Percentiles rank a stretch among this genome's conserved stretches.
These are phyloP conservation scores for Argentina anserina DNA, from an alignment of 306 rosid species.

Conservation along the genomic window DNA sequence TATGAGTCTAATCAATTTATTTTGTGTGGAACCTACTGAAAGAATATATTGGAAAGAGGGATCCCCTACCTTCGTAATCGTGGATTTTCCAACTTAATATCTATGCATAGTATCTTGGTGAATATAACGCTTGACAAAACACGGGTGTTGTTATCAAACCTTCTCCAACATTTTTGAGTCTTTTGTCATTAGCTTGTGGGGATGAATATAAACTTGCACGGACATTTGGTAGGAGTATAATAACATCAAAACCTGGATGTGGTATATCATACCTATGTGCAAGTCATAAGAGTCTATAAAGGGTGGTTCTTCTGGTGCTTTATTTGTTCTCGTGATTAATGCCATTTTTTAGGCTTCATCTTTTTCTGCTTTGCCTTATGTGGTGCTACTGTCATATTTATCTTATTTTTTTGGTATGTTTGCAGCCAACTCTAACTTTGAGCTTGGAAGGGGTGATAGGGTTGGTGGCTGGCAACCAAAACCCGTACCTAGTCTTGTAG, in stretches of 20 bases:
- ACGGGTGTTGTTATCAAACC: background rate
- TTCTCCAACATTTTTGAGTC: background rate
- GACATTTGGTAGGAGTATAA: background rate
- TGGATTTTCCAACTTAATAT: background rate
- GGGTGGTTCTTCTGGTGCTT: background rate
- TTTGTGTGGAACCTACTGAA: background rate
- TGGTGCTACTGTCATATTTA: background rate
- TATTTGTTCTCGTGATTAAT: background rate
- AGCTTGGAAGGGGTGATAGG: constrained; percentile 91
- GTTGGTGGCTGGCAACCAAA: constrained; percentile 90
- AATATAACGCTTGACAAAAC: background rate
- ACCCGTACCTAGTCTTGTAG: constrained; percentile 66
- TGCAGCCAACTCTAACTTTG: constrained; percentile 82
- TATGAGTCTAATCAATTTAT: background rate
- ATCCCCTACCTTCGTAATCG: background rate
- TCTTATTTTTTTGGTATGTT: constrained; percentile 7
- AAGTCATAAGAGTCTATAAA: background rate
- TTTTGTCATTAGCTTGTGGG: background rate
- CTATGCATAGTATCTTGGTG: background rate
- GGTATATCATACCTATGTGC: background rate
- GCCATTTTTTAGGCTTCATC: constrained; percentile 4
- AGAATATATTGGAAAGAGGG: background rate
- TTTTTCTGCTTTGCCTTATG: background rate
- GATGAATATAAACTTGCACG: background rate
- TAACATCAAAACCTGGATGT: background rate